Evolutionary conservation across 768 basidiomycete genomes (phyloP).

Genomic region (Sutorius australiensis): DNA sequence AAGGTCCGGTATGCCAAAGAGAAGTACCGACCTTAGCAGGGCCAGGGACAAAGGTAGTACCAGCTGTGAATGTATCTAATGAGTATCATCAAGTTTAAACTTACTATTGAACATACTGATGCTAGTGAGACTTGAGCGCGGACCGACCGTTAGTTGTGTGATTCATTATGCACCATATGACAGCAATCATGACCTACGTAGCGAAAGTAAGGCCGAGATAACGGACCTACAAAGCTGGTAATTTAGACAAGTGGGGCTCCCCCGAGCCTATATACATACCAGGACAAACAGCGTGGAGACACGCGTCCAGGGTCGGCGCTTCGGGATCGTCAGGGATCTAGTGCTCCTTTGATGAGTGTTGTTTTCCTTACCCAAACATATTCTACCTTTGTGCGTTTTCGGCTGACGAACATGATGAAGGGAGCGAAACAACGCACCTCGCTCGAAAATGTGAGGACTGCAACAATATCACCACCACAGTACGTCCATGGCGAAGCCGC

Average conservation of each 20-base stretch:
- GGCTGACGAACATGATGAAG: background rate
- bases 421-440: background rate
- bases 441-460: background rate
- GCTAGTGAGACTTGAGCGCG: background rate
- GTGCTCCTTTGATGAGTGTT: background rate
- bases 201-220: background rate
- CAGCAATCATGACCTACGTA: background rate
- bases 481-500: background rate
- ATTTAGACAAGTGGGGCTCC: background rate
- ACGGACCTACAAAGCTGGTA: background rate
- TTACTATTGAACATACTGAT: background rate
- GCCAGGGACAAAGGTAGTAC: background rate
- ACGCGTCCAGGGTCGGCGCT: background rate
- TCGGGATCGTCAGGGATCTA: background rate
- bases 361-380: background rate
- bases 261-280: background rate
- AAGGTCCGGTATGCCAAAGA: background rate
- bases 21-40: background rate
- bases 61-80: background rate
- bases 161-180: background rate
- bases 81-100: background rate
- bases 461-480: background rate
- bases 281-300: background rate
- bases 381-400: background rate
- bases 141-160: background rate